Evolutionary conservation across 257 asterid species (phyloP).

Genomic region (Gentiana macrophylla): DNA sequence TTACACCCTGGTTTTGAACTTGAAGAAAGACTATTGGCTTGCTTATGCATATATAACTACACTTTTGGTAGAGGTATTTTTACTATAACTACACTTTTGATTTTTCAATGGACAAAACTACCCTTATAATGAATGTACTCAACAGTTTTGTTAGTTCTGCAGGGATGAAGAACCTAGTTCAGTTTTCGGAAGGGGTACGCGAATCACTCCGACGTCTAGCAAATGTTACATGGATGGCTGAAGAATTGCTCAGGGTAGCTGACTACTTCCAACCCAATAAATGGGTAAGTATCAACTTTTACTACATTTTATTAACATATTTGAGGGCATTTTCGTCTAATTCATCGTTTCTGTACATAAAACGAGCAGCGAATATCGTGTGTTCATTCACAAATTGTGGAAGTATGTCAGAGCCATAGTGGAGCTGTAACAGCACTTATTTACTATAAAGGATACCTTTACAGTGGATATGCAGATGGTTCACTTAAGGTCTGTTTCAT

Average conservation of each 20-base stretch:
- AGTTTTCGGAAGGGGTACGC: slow-evolving; percentile 73
- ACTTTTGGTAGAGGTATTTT: slow-evolving; percentile 70
- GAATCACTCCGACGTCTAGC: slow-evolving; percentile 89
- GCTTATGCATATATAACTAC: slow-evolving; percentile 74
- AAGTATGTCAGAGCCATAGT: slow-evolving; percentile 40
- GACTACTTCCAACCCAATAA: slow-evolving; percentile 89
- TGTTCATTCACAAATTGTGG: slow-evolving; percentile 77
- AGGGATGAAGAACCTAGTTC: slow-evolving; percentile 78
- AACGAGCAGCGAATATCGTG: slow-evolving; percentile 82
- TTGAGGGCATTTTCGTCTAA: too few species aligned
- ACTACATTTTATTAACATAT: background rate
- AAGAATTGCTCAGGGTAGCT: slow-evolving; percentile 82
- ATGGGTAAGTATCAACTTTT: slow-evolving; percentile 55
- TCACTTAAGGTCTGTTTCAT: slow-evolving; percentile 52
- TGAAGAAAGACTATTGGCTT: slow-evolving; percentile 84
- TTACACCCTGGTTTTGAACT: slow-evolving; percentile 88
- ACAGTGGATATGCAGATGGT: slow-evolving; percentile 85
- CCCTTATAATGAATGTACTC: too few species aligned
- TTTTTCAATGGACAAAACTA: too few species aligned
- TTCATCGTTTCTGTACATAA: slow-evolving; percentile 2
- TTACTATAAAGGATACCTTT: slow-evolving; percentile 66
- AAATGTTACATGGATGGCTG: slow-evolving; percentile 89
- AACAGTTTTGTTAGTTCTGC: background rate
- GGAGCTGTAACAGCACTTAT: slow-evolving; percentile 85
- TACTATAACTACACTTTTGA: background rate